Conservation (phyloP, 805 yeast genomes). For the Metschnikowia chrysomelidarum region DNA sequence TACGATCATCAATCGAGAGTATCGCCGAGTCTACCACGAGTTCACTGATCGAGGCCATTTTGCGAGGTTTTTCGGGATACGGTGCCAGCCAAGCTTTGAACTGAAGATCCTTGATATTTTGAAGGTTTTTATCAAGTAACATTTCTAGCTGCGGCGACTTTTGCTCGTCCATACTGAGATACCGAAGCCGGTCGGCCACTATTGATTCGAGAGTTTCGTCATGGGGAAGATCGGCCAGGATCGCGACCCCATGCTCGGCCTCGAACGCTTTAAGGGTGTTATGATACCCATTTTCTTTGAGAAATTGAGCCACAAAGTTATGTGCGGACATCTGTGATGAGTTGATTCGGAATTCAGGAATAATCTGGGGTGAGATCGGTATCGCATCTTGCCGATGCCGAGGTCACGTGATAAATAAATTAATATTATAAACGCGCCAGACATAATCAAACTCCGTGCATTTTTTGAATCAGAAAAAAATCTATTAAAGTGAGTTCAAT, state of each 20-base stretch:
- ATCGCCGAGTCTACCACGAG: slow-evolving; percentile 22
- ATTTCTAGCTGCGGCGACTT: slow-evolving; percentile 8
- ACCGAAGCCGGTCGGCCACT: slow-evolving; percentile 20
- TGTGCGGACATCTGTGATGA: slow-evolving; percentile 22
- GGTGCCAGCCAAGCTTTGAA: slow-evolving; percentile 33
- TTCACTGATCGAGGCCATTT: slow-evolving; percentile 19
- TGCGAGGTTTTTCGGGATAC: slow-evolving; percentile 22
- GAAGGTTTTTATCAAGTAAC: slow-evolving; percentile 10
- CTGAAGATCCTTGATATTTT: slow-evolving; percentile 9
- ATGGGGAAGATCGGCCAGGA: slow-evolving; percentile 18
- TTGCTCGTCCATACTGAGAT: slow-evolving; percentile 15
- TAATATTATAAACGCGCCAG: no score
- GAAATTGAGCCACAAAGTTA: slow-evolving; percentile 55
- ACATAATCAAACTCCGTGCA: no score
- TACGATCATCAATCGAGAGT: not conserved
- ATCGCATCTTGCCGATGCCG: not conserved
- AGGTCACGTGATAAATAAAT: slow-evolving; percentile 1
- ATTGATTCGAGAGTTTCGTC: slow-evolving; percentile 42
- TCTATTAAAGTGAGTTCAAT: not conserved
- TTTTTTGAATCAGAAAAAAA: no score
- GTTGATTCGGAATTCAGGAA: not conserved
- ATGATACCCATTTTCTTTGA: slow-evolving; percentile 46
- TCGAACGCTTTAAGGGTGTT: slow-evolving; percentile 51
- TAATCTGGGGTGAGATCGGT: not conserved
- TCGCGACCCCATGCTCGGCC: slow-evolving; percentile 40